phyloP scores from a whole-genome alignment of 1,139 yeast genomes.

The Citeromyces siamensis region DNA sequence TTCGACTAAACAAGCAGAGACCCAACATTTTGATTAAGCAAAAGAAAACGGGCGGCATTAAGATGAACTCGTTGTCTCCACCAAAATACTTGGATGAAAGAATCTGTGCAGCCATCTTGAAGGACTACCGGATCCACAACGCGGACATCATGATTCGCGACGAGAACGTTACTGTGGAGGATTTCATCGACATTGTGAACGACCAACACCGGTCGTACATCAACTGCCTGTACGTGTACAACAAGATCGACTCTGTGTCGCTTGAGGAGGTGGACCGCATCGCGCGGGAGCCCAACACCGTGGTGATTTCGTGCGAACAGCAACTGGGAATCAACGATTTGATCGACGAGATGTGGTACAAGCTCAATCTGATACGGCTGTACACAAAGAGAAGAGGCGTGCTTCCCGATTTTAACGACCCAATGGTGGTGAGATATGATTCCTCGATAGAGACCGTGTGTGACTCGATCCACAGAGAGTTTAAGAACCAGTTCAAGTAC shows the following conservation, averaged over 20 bases:
- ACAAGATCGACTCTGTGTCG: conserved; percentile 91
- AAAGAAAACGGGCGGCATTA: conserved; percentile 88
- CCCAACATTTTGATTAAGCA: conserved; percentile 75
- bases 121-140: conserved; percentile 83
- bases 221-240: conserved; percentile 87
- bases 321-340: conserved; percentile 81
- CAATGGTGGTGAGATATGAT: conserved; percentile 76
- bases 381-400: conserved; percentile 84
- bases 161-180: conserved; percentile 84
- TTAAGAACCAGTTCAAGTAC: conserved; percentile 83
- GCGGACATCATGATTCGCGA: conserved; percentile 90
- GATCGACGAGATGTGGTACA: conserved; percentile 88
- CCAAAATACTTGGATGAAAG: conserved; percentile 77
- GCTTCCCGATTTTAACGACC: conserved; percentile 72
- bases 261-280: conserved; percentile 87
- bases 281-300: conserved; percentile 86
- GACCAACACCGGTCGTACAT: conserved; percentile 80
- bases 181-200: conserved; percentile 84
- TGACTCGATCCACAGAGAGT: conserved; percentile 85
- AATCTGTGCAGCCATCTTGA: conserved; percentile 60
- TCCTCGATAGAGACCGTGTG: conserved; percentile 81
- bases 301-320: conserved; percentile 85
- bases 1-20: conserved; percentile 65
- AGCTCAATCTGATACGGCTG: conserved; percentile 64
- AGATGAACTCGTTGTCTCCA: conserved; percentile 69